A percentile compares a stretch with the other conserved stretches of the same genome.
Conservation (phyloP, 2,329 filamentous ascomycete genomes). For the Alternaria arbusti region DNA sequence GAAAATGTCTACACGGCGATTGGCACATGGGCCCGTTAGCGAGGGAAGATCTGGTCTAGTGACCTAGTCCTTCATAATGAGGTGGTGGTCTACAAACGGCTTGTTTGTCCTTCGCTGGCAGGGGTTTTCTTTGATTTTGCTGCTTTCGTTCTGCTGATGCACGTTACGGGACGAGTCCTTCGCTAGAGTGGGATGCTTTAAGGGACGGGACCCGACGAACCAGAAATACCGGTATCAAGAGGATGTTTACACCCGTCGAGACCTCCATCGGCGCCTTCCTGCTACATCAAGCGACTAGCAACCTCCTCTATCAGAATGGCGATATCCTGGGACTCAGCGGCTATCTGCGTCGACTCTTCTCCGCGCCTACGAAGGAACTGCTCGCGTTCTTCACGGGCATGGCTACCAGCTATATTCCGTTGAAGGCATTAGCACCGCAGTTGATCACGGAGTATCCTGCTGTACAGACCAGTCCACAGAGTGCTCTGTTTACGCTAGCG, state of each 20-base stretch:
- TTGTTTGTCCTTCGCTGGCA: background rate
- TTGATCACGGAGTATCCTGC: constrained; percentile 53
- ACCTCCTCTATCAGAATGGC: constrained; percentile 60
- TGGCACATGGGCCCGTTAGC: constrained; percentile 10
- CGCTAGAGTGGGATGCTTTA: background rate
- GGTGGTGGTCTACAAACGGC: constrained; percentile 1
- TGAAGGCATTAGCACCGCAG: constrained; percentile 53
- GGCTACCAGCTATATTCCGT: constrained; percentile 51
- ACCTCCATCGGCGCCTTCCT: constrained; percentile 59
- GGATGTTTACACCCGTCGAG: constrained; percentile 62
- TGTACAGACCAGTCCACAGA: constrained; percentile 42
- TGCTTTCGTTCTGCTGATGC: background rate
- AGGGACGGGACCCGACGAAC: background rate
- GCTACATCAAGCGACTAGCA: constrained; percentile 58
- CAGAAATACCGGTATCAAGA: background rate
- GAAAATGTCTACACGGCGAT: constrained; percentile 11
- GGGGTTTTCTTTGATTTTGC: background rate
- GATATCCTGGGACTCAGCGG: constrained; percentile 59
- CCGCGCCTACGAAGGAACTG: constrained; percentile 50
- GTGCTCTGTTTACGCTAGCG: constrained; percentile 48
- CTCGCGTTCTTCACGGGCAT: constrained; percentile 56
- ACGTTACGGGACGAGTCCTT: background rate
- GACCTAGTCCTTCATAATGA: constrained; percentile 4
- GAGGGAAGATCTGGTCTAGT: constrained; percentile 13
- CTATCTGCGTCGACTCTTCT: constrained; percentile 52